Percentiles rank a stretch among this genome's conserved stretches.
These are phyloP conservation scores for Zea mays DNA, from an alignment of 176 grass and related monocot species.

Conservation along the genomic window Zm-B73-REFERENCE-NAM-5.0 NC_050099.1:154265501-154266000, in stretches of 20 bases:
- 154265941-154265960: too few species aligned
- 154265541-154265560: conserved; percentile 96
- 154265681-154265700: conserved; percentile 91
- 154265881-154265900: too few species aligned
- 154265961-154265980: too few species aligned
- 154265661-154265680: conserved; percentile 80
- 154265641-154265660: conserved; percentile 32
- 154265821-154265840: too few species aligned
- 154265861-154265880: too few species aligned
- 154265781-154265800: too few species aligned
- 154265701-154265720: conserved; percentile 97
- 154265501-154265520: conserved; percentile 93
- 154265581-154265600: conserved; percentile 28
- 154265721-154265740: conserved; percentile 94
- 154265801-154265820: too few species aligned
- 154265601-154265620: neutral
- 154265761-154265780: too few species aligned
- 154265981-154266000: too few species aligned
- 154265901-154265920: too few species aligned
- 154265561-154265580: conserved; percentile 35
- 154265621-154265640: neutral
- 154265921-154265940: too few species aligned
- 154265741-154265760: conserved; percentile 65
- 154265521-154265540: conserved; percentile 84
- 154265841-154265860: too few species aligned